Evolutionary conservation across 2,329 filamentous ascomycete genomes (phyloP).

Genomic region (Cercospora beticola): DNA sequence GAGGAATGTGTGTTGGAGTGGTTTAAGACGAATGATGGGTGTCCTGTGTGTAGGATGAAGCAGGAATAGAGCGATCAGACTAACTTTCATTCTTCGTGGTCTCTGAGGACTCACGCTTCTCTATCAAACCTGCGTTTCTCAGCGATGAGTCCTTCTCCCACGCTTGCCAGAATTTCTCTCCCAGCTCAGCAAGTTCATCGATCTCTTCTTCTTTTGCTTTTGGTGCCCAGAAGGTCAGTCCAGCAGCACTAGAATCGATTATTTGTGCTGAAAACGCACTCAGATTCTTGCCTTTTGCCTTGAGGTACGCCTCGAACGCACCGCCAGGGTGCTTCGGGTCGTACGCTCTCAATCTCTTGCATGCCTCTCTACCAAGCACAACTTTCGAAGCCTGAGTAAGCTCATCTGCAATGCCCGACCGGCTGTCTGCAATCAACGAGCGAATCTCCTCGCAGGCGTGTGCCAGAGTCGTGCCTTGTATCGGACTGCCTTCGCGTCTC

Average conservation of each 20-base stretch:
- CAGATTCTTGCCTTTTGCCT: neutral
- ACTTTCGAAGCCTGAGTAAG: too few relatives aligned
- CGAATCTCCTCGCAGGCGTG: too few relatives aligned
- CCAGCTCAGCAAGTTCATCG: neutral
- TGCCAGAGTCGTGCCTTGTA: too few relatives aligned
- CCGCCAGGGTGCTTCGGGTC: too few relatives aligned
- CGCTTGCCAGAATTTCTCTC: neutral
- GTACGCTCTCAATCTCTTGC: too few relatives aligned
- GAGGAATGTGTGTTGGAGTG: constrained; percentile 2
- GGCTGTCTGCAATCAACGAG: too few relatives aligned
- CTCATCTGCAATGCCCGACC: too few relatives aligned
- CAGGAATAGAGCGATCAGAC: neutral
- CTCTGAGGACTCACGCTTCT: neutral
- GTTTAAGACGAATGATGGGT: constrained; percentile 2
- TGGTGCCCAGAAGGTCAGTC: neutral
- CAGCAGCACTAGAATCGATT: neutral
- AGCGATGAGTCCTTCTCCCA: neutral
- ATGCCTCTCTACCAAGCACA: too few relatives aligned
- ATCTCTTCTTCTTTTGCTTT: neutral
- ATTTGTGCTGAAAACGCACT: neutral
- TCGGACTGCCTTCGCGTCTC: neutral
- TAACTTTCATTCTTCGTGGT: neutral
- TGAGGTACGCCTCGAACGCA: too few relatives aligned
- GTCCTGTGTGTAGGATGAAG: constrained; percentile 5
- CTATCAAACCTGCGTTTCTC: neutral